Base-by-base conservation (phyloP, 768 basidiomycete genomes). In the Lactifluus piperatus region DNA sequence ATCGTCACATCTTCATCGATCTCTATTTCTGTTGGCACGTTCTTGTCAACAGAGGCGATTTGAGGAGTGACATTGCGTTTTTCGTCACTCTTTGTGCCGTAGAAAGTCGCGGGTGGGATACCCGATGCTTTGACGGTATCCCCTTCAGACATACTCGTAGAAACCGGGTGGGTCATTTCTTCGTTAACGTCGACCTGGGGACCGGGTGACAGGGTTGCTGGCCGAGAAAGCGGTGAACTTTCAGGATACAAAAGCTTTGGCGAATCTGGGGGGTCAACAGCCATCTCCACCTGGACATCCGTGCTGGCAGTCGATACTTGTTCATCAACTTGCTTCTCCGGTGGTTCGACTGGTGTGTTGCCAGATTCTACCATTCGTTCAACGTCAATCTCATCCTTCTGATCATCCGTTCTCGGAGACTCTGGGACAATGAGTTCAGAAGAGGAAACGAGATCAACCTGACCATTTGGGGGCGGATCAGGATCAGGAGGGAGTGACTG, bases 281-380 rank as follows among this genome's bases (percentile, higher is more conserved):
- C 41, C 10, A 29, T 36, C 39, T 43, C 52, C 22, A 34, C n/a
- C 24, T 18, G n/a, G 8, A 30, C 13, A 39, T 48, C 30, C 18
- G 30, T 29, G 20, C 36, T 41, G 13, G 52, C 9, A 2, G 37
- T 8, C 39, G 14, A 7, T 4, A 24, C 37, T 36, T 37, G 57
- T 8, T 16, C 44, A 58, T 47, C 51, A 30, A 13, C 26, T 55
- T 34, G 48, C 20, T 51, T 45, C 22, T 9, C 32, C 4, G 14
- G 11, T 7, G 39, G 10, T 10, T 50, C 58, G 24, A 27, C 18
- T 16, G 18, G 49, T 29, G 43, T 36, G 46, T 5, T 20, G 26
- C 41, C 18, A 9, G 57, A 41, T 54, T 52, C 45, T n/a, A 66
- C 55, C 60, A 66, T 55, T 16, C 32, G 45, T 34, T 64, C 64